Evolutionary conservation across 768 basidiomycete species (phyloP), one percentile per base, ranked within the genome.

Genomic region (Pulveroboletus sp.): DNA sequence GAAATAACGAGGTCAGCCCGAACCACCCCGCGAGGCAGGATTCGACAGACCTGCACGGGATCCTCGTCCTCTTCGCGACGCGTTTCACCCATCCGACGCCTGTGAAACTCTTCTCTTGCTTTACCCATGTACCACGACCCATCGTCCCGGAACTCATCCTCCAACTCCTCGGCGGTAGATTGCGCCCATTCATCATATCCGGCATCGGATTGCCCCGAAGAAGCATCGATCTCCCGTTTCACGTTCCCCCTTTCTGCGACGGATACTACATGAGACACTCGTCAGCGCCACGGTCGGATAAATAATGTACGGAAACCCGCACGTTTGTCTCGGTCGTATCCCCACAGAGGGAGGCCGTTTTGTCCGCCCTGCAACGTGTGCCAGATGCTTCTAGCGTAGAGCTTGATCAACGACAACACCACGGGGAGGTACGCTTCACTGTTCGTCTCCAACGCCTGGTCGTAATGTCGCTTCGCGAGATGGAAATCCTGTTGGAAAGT

Each of bases 391-490:
- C 85, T 82, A 9, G 81, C 64, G 63, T 97, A 89, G 24, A 99
- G 70, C 63, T 89, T 91, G 43, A 81, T 70, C 32, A 98, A 73
- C 3, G 92, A 93, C 17, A 98, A 70, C 23, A 81, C 68, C 39
- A 96, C 89, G 0, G 95, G 93, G 20, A 97, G 71, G 63, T 90
- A 93, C 0, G 93, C 94, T 61, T 97, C 93, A 35, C 73, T 63
- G 60, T 94, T 94, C 5, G 89, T 90, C 55, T 94, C 91, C 36
- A 89, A 67, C 5, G 93, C 91, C 46, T 85, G 68, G 65, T 98
- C 96, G 65, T 97, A 98, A 64, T 94, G 88, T 19, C 96, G 78
- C 68, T 98, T 99, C 0, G 96, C 96, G 17, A 98, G 80, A 67
- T 96, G 88, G 74, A 91, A 98, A 68, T 99, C 96, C 85, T 93